phyloP scores from a whole-genome alignment of 495 filamentous ascomycete genomes.

The Xylaria palmicola region DNA sequence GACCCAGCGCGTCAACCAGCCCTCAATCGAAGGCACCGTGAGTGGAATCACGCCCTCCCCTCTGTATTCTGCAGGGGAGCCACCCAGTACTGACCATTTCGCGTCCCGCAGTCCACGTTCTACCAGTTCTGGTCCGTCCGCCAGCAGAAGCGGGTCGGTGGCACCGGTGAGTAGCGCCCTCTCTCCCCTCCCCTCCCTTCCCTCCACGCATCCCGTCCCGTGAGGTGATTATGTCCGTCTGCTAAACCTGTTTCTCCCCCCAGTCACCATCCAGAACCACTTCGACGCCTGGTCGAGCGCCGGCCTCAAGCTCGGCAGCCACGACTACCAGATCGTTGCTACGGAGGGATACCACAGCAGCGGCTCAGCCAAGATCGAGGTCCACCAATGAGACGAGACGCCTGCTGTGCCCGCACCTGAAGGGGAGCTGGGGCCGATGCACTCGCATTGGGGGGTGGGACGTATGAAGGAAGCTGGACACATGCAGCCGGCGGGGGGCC shows the following conservation, averaged over 20 bases:
- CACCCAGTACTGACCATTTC: background rate
- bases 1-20: constrained; percentile 57
- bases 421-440: too few species aligned
- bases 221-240: too few species aligned
- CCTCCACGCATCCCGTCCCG: background rate
- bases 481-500: background rate
- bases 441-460: too few species aligned
- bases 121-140: constrained; percentile 60
- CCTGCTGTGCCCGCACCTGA: too few species aligned
- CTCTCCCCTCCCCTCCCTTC: too few species aligned
- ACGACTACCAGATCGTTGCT: constrained; percentile 62
- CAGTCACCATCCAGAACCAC: constrained; percentile 53
- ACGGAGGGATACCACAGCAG: constrained; percentile 54
- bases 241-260: background rate
- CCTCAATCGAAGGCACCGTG: constrained; percentile 49
- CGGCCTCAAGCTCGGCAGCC: constrained; percentile 52
- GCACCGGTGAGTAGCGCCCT: constrained; percentile 27
- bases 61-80: too few species aligned
- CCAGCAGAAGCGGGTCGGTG: constrained; percentile 45
- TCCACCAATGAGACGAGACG: constrained; percentile 9
- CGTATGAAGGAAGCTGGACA: too few species aligned
- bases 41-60: background rate
- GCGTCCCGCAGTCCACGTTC: constrained; percentile 29
- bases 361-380: constrained; percentile 42
- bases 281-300: constrained; percentile 60